Evolutionary conservation across 805 yeast genomes (phyloP).

Genomic region (Yarrowia alimentaria): DNA sequence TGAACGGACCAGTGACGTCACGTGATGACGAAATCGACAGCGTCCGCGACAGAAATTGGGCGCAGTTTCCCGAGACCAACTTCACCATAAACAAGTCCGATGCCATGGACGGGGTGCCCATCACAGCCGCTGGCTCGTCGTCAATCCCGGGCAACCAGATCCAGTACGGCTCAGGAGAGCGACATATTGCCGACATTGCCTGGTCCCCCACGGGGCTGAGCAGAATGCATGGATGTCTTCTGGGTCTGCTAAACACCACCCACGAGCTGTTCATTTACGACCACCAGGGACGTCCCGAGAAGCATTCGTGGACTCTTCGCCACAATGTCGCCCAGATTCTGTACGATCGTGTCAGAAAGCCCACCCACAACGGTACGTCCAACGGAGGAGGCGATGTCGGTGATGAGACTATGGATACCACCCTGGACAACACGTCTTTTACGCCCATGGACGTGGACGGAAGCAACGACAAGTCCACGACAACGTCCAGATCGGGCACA

Average conservation of each 20-base stretch:
- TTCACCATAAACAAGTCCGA: conserved; percentile 27
- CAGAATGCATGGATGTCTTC: conserved; percentile 8
- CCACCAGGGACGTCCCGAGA: conserved; percentile 8
- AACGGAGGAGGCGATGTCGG: background rate
- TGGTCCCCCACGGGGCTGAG: conserved; percentile 19
- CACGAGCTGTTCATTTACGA: conserved; percentile 23
- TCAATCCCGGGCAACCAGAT: conserved; percentile 23
- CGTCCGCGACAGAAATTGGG: conserved; percentile 25
- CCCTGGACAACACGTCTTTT: too few species aligned
- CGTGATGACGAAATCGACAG: conserved; percentile 25
- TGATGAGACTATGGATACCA: conserved; percentile 1
- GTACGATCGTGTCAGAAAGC: conserved; percentile 3
- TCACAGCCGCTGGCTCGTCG: background rate
- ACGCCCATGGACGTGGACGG: too few species aligned
- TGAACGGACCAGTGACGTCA: conserved; percentile 24
- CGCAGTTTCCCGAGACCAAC: conserved; percentile 23
- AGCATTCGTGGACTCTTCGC: conserved; percentile 14
- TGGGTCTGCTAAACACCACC: conserved; percentile 13
- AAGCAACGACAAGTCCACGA: too few species aligned
- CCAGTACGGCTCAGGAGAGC: conserved; percentile 23
- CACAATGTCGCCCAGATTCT: conserved; percentile 9
- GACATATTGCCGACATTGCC: conserved; percentile 12
- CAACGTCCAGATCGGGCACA: too few species aligned
- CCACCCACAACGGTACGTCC: background rate
- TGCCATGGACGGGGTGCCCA: background rate